Conservation (phyloP, 2,329 filamentous ascomycete genomes). For the Penicillium sp. region DNA sequence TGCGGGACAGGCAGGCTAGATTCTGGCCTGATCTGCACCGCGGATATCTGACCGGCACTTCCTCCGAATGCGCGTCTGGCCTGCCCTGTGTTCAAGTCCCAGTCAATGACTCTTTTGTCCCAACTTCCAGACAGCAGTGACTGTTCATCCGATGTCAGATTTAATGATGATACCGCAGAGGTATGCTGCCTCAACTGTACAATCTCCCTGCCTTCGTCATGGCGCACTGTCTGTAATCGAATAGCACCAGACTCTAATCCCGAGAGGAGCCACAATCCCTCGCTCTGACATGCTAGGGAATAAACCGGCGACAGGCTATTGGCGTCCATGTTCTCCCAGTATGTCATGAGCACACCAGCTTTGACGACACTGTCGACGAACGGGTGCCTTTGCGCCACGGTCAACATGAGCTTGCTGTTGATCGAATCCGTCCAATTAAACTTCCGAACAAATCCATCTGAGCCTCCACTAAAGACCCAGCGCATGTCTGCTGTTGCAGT, state of each 20-base stretch:
- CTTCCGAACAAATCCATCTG: constrained; percentile 93
- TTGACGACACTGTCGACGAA: constrained; percentile 98
- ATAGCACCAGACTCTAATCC: constrained; percentile 87
- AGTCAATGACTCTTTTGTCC: constrained; percentile 92
- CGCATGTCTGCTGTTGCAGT: constrained; percentile 88
- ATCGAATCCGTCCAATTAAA: constrained; percentile 94
- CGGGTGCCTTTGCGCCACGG: constrained; percentile 89
- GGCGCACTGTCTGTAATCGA: constrained; percentile 85
- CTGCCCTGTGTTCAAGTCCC: constrained; percentile 86
- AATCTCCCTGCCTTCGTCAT: constrained; percentile 91
- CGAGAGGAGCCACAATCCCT: constrained; percentile 85
- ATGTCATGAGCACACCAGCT: constrained; percentile 86
- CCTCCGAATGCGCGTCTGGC: constrained; percentile 70
- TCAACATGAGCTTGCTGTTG: constrained; percentile 88
- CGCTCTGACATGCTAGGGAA: constrained; percentile 82
- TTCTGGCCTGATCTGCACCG: constrained; percentile 76
- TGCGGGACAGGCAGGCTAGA: constrained; percentile 70
- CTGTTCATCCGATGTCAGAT: constrained; percentile 75
- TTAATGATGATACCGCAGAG: constrained; percentile 85
- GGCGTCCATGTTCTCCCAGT: constrained; percentile 96
- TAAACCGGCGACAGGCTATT: constrained; percentile 78
- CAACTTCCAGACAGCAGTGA: constrained; percentile 88
- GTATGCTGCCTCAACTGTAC: constrained; percentile 74
- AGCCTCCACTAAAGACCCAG: constrained; percentile 90
- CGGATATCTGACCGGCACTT: constrained; percentile 76